Percentiles rank a stretch among this genome's conserved stretches.
Evolutionary conservation across 2,329 filamentous ascomycete genomes (phyloP).

Genomic region (Paecilomyces fulvus): DNA sequence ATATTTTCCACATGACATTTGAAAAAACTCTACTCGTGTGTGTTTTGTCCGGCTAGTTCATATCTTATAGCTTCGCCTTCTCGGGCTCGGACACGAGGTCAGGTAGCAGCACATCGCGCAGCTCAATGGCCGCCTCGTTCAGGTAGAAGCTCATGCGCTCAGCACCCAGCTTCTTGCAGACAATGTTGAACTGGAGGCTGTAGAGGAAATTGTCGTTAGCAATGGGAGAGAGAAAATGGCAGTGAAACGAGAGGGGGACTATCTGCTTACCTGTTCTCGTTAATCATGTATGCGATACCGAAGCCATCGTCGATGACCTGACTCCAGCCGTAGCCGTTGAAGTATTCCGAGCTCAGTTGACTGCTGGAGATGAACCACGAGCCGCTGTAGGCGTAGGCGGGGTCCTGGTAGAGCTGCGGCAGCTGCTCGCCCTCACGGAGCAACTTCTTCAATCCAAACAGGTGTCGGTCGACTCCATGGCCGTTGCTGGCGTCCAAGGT

Average conservation of each 20-base stretch:
- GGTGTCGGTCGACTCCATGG: slow-evolving; percentile 87
- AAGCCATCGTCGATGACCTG: slow-evolving; percentile 95
- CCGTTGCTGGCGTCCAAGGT: slow-evolving; percentile 83
- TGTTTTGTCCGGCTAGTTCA: neutral
- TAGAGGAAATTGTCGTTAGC: slow-evolving; percentile 3
- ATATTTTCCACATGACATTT: neutral
- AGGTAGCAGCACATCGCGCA: slow-evolving; percentile 76
- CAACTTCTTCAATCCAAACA: slow-evolving; percentile 95
- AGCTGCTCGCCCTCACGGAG: slow-evolving; percentile 71
- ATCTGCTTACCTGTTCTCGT: slow-evolving; percentile 72
- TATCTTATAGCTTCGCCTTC: slow-evolving; percentile 74
- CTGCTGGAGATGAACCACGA: slow-evolving; percentile 86
- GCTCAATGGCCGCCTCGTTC: slow-evolving; percentile 83
- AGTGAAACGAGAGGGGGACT: neutral
- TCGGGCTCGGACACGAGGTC: slow-evolving; percentile 58
- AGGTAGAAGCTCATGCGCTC: slow-evolving; percentile 94
- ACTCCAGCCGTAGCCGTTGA: slow-evolving; percentile 98
- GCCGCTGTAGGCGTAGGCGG: slow-evolving; percentile 71
- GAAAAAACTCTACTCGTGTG: neutral
- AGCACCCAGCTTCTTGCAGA: slow-evolving; percentile 83
- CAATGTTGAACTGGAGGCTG: slow-evolving; percentile 95
- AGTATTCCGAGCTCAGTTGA: slow-evolving; percentile 92
- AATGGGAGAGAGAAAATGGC: neutral
- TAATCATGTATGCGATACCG: slow-evolving; percentile 99
- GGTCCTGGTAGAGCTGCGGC: slow-evolving; percentile 78